Base-by-base conservation (phyloP, 768 basidiomycete species). In the Tremella mesenterica region DNA sequence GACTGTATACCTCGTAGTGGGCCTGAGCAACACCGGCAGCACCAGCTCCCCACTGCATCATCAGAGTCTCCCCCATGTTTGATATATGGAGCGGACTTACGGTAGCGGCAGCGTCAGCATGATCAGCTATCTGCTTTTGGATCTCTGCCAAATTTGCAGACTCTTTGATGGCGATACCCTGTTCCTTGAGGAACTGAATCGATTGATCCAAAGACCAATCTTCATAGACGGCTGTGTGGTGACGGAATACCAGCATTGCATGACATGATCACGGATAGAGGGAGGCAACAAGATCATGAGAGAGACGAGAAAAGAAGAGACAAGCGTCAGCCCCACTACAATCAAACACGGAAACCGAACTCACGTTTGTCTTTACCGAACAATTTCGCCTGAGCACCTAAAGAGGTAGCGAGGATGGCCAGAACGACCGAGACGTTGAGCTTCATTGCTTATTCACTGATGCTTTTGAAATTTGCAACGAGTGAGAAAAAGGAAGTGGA, bases 181-280 rank as follows among this genome's bases (percentile, higher is more conserved):
- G 83, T 0, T 81, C 78, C 39, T 81, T 76, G 50, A 89, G 81
- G 84, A 85, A 88, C 28, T 77, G 70, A 55, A 79, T 76, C 26
- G 89, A 79, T 57, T 88, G 78, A 9, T 77, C 71, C 25, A 78
- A 69, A 1, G 84, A 81, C 88, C 88, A 90, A 48, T 69, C 66
- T 41, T 69, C 61, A 44, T 67, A 69, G 39, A 62, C 62, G 54
- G 67, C 71, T 73, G 61, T n/a, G 41, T 30, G 26, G 41, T 33
- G 39, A 34, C 38, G 41, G 29, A 38, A 10, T 16, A 34, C 9
- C 12, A n/a, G n/a, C n/a, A n/a, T 53, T 6, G n/a, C 44, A 50
- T 4, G 49, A 43, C 25, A 38, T 54, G 5, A n/a, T 30, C 16
- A 27, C 25, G 34, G 25, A 38, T 44, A 12, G 52, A 21, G 36